Evolutionary conservation across 441 rosid species (phyloP).

Genomic region (Geranium incanum): DNA sequence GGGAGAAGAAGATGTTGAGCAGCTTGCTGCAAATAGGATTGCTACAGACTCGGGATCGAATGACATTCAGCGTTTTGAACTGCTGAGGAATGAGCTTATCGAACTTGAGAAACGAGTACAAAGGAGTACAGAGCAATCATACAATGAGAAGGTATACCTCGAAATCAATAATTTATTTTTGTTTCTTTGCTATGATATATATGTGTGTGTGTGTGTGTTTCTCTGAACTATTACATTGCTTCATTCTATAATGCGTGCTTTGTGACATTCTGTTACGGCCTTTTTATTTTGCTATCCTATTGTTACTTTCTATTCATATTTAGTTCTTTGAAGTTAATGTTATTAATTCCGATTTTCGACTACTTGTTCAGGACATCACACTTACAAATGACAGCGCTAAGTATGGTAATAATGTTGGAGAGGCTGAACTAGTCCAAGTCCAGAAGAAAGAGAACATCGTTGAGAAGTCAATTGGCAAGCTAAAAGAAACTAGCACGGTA

Average conservation of each 20-base stretch:
- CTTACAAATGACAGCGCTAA: constrained; percentile 27
- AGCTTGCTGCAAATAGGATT: constrained; percentile 27
- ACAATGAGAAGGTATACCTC: constrained; percentile 42
- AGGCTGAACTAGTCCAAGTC: constrained; percentile 41
- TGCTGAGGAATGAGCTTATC: constrained; percentile 76
- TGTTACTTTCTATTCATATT: neutral
- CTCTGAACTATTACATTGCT: neutral
- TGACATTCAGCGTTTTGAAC: constrained; percentile 76
- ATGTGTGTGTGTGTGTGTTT: too few relatives aligned
- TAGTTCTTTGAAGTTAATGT: neutral
- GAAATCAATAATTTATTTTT: neutral
- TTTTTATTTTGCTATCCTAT: neutral
- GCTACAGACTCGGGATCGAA: constrained; percentile 40
- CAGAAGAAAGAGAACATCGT: constrained; percentile 66
- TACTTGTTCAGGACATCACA: constrained; percentile 35
- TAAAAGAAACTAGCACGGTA: constrained; percentile 84
- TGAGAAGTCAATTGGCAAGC: constrained; percentile 69
- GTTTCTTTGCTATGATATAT: neutral
- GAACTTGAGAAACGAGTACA: constrained; percentile 90
- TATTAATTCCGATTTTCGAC: neutral
- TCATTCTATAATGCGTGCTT: neutral
- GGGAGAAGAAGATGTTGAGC: constrained; percentile 42
- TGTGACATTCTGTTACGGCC: neutral
- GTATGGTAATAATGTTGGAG: constrained; percentile 30
- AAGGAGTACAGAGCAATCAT: constrained; percentile 60